Base-by-base conservation (phyloP, 768 basidiomycete genomes). In the Hericium rajendrae region DNA sequence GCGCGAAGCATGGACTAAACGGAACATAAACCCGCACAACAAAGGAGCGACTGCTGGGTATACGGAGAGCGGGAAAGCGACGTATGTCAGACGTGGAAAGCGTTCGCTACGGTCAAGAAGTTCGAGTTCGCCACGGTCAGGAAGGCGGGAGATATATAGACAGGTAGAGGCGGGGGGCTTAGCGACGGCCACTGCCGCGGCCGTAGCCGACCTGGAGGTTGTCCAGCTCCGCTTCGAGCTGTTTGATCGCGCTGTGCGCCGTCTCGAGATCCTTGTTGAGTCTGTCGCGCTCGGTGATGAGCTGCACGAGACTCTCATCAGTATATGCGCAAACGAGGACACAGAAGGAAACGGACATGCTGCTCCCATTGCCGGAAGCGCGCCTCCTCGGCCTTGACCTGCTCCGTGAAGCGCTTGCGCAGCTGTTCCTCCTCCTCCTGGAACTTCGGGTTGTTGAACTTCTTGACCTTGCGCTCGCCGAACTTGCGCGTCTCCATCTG, bases 401-500 rank as follows among this genome's bases (percentile, higher is more conserved):
- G 97, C 73, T 99, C 97, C 32, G 97, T 99, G 75, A 99, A 99
- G 60, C 94, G 84, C 79, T 94, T 97, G 68, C 95, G 81, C 60
- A 98, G 83, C 58, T 85, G 80, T 73, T 99, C 97, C 72, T 99
- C 95, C 75, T 99, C 97, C 72, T 98, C 97, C 78, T 94, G 94
- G 85, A 95, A 99, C 74, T 98, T 98, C 65, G 97, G 95, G 73
- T 98, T 99, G 75, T 99, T 94, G 64, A 91, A 79, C 77, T 97
- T 97, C 83, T 92, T 94, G 67, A 94, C 91, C 76, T 97, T 97
- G 64, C 94, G 86, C 72, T 98, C 97, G 64, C 94, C 97, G 63
- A 94, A 95, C 74, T 98, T 98, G 73, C 97, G 88, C 8, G 97
- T 97, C 80, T 99, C 97, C 97, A 99, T 98, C 76, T 98, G 97